phyloP scores from a whole-genome alignment of 2,329 filamentous ascomycete species.

The Colletotrichum sp. region DNA sequence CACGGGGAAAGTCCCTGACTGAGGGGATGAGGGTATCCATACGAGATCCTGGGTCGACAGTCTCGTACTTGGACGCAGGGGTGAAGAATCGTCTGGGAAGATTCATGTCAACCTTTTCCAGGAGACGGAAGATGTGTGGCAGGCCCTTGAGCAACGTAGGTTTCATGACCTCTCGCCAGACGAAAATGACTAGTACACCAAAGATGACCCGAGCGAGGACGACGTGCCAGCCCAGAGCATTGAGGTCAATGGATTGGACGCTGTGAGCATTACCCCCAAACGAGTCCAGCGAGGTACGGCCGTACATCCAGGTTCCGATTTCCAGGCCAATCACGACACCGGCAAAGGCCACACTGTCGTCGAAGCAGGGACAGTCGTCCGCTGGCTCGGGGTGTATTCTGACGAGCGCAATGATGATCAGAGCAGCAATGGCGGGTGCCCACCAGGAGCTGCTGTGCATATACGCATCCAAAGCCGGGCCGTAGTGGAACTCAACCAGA shows the following conservation, averaged over 20 bases:
- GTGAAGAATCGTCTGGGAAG: conserved; percentile 91
- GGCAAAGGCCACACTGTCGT: conserved; percentile 92
- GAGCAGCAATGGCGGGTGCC: conserved; percentile 66
- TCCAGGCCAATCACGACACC: conserved; percentile 88
- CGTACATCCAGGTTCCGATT: conserved; percentile 83
- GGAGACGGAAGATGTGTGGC: conserved; percentile 84
- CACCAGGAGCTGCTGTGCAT: conserved; percentile 69
- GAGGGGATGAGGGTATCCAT: conserved; percentile 88
- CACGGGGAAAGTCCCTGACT: conserved; percentile 83
- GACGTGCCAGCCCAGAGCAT: conserved; percentile 68
- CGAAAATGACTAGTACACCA: conserved; percentile 83
- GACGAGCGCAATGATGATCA: conserved; percentile 76
- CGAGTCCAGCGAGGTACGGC: conserved; percentile 52
- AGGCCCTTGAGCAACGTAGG: conserved; percentile 77
- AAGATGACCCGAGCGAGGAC: conserved; percentile 73
- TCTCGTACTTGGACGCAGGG: conserved; percentile 87
- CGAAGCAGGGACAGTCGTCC: conserved; percentile 96
- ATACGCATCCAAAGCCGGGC: conserved; percentile 70
- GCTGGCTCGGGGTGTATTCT: conserved; percentile 94
- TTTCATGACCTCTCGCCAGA: conserved; percentile 91
- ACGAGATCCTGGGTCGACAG: conserved; percentile 71
- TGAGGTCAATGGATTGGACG: conserved; percentile 67
- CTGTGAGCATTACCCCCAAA: conserved; percentile 48
- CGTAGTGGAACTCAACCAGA: conserved; percentile 64
- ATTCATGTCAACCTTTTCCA: conserved; percentile 79